Evolutionary conservation across 192 early-diverging fungal genomes (phyloP), one percentile per base, ranked within the genome.

Genomic region (Coemansia sp.): DNA sequence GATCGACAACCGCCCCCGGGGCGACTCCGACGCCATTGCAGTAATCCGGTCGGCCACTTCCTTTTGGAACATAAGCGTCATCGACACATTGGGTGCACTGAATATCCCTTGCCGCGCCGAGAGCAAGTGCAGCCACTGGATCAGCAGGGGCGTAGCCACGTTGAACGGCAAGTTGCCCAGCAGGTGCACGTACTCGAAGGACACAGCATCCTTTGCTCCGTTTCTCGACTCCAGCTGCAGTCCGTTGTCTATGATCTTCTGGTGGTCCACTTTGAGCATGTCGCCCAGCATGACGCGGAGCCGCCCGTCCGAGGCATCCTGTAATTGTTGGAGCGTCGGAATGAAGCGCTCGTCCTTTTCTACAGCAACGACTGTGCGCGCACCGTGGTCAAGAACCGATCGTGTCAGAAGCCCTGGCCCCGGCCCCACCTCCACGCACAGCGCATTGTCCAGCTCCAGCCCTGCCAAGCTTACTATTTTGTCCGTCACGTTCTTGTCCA

Each of bases 11-110:
- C 92, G 79, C 46, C 89, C 86, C 15, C 92, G 79, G 26, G 84
- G 51, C 1, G 77, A 61, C 25, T 83, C 85, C 7, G 66, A 77
- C 5, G 79, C 68, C 0, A 64, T 61, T 4, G 92, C 92, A 6
- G 71, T 72, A 25, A 93, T 86, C 12, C 90, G 77, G 72, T 87
- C 65, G 23, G 82, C 92, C 15, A 93, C 90, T 64, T 93, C 92
- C 55, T 87, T 87, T 72, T 93, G 92, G 72, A 93, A 93, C 92
- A 93, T 93, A 21, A 93, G 73, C 21, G 90, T 87, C 90, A 93
- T 92, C 23, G 83, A 82, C 10, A 82, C 77, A 16, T 78, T 45
- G 13, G 65, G 49, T 21, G 66, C 49, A 7, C 75, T 71, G 9
- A 93, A 93, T 23, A 93, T 77, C 0, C 92, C 92, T 43, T 86